Evolutionary conservation across 441 rosid genomes (phyloP).

Genomic region (Eruca vesicaria): DNA sequence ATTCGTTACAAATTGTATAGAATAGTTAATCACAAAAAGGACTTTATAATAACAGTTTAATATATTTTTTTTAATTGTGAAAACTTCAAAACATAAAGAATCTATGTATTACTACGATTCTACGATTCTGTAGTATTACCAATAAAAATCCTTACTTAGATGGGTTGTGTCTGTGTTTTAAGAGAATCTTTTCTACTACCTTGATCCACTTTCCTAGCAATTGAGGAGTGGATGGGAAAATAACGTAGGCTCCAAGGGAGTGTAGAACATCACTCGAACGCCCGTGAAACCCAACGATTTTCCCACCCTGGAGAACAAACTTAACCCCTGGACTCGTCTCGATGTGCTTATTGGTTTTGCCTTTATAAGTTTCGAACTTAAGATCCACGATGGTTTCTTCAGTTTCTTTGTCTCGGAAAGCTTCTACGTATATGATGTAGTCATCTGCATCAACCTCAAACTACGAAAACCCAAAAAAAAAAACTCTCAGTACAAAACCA

Average conservation of each 20-base stretch:
- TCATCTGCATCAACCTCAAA: too few species aligned
- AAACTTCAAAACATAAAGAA: too few species aligned
- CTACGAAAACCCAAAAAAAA: background rate
- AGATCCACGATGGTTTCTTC: constrained; percentile 13
- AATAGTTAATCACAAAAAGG: too few species aligned
- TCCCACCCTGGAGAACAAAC: constrained; percentile 25
- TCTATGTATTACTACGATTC: background rate
- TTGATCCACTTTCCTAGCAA: background rate
- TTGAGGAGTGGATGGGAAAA: background rate
- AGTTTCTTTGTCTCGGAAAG: background rate
- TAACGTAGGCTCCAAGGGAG: constrained; percentile 9
- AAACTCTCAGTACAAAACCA: background rate
- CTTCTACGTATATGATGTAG: constrained; percentile 25
- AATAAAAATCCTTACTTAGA: too few species aligned
- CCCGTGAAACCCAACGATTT: constrained; percentile 26
- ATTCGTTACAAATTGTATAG: too few species aligned
- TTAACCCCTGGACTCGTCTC: background rate
- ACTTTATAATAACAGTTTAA: too few species aligned
- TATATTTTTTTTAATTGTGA: too few species aligned
- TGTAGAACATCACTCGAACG: constrained; percentile 20
- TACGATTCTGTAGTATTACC: too few species aligned
- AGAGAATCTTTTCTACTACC: background rate
- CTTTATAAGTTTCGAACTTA: constrained; percentile 11
- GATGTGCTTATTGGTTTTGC: background rate
- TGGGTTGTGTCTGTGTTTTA: too few species aligned